phyloP scores from a whole-genome alignment of 306 rosid species.

The Dryas drummondii region DNA sequence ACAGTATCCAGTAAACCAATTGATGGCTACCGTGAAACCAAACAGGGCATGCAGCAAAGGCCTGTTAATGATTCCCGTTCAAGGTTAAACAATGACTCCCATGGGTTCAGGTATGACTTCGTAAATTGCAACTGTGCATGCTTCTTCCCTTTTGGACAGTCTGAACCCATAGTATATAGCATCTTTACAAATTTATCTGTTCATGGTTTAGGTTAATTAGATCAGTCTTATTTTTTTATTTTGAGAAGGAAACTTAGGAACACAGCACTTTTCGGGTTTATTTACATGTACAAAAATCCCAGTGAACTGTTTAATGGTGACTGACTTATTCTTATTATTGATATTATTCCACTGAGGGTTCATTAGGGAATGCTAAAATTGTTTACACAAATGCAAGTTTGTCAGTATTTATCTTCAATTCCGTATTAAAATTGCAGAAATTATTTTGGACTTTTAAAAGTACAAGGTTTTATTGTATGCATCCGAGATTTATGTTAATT shows the following conservation, averaged over 20 bases:
- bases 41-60: slow-evolving; percentile 87
- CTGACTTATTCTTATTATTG: background rate
- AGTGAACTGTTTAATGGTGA: background rate
- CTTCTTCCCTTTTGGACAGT: slow-evolving; percentile 10
- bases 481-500: background rate
- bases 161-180: background rate
- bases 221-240: background rate
- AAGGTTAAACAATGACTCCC: slow-evolving; percentile 73
- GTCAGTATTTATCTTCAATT: background rate
- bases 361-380: background rate
- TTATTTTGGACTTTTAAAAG: background rate
- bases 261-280: background rate
- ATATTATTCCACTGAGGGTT: background rate
- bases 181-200: background rate
- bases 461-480: background rate
- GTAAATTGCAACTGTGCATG: background rate
- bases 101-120: slow-evolving; percentile 80
- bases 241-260: background rate
- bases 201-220: background rate
- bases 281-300: background rate
- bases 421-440: background rate
- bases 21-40: slow-evolving; percentile 75
- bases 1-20: slow-evolving; percentile 56
- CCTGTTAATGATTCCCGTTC: slow-evolving; percentile 73
- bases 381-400: background rate